Conservation (phyloP, 495 filamentous ascomycete genomes). For the Aspergillus sparsus region DNA sequence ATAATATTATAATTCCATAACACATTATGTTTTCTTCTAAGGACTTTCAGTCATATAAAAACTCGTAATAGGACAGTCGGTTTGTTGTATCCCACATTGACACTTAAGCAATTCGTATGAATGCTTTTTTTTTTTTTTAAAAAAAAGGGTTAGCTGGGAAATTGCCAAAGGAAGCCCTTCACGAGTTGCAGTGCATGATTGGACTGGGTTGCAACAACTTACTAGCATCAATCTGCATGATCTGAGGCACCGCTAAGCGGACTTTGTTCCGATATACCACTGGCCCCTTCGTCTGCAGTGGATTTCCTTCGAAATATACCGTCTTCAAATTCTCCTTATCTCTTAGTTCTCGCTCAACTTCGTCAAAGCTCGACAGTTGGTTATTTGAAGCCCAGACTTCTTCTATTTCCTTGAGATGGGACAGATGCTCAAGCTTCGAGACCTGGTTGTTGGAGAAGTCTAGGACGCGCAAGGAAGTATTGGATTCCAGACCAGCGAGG, state of each 20-base stretch:
- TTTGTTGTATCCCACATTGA: not conserved
- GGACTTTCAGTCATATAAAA: too few species aligned
- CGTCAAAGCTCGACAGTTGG: constrained; percentile 71
- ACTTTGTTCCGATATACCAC: constrained; percentile 93
- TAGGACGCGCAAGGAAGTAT: constrained; percentile 69
- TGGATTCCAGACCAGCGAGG: constrained; percentile 72
- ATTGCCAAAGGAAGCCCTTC: not conserved
- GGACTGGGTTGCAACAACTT: constrained; percentile 48
- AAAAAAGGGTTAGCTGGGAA: not conserved
- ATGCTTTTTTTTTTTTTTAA: too few species aligned
- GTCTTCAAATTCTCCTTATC: constrained; percentile 81
- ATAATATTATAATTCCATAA: not conserved
- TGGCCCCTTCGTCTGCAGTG: constrained; percentile 72
- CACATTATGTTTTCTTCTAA: not conserved
- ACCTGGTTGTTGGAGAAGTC: constrained; percentile 93
- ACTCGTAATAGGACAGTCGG: not conserved
- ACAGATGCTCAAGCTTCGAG: constrained; percentile 69
- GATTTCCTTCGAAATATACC: constrained; percentile 97
- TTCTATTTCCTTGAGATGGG: constrained; percentile 68
- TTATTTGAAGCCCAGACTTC: constrained; percentile 97
- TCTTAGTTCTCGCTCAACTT: constrained; percentile 76
- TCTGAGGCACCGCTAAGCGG: constrained; percentile 77
- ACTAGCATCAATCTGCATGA: constrained; percentile 97
- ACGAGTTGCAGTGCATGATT: not conserved
- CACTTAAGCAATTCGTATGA: constrained; percentile 30